Evolutionary conservation across 2,329 filamentous ascomycete species (phyloP), one percentile per base, ranked within the genome.

Genomic region (Metarhizium sp.): DNA sequence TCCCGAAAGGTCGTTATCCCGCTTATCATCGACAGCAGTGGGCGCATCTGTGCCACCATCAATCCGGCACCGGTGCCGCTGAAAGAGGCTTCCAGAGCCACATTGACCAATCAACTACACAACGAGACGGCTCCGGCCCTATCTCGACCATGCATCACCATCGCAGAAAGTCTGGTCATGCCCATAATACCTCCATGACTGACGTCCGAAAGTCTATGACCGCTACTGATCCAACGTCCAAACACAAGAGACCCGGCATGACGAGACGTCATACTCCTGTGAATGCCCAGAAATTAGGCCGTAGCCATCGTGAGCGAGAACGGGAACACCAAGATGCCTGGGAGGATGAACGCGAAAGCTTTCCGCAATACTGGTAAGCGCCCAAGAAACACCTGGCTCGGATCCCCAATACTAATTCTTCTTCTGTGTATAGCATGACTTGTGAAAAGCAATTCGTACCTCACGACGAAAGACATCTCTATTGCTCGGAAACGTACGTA

Each of bases 401-500:
- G 34, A 18, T 10, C 11, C 29, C 4, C 11, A 11, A 4, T 20
- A 11, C 55, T 52, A 11, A 48, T 30, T 32, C 7, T 13, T 20
- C 38, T 16, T 29, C 50, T 11, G n/a, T 42, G 48, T 56, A 55
- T 38, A 86, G 82, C 69, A 85, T 85, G 82, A 79, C 77, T 10
- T 86, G 82, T 67, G 82, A 85, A 67, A 85, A 85, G 70, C 81
- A 85, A 69, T 85, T 85, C 66, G 69, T 82, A 29, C 76, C 81
- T 51, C 73, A 76, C 45, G 78, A 81, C 63, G 80, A 80, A 61
- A 78, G 74, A 59, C 74, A 76, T 58, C 68, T 85, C 47, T 86
- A 85, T 71, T 86, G 82, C 69, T 85, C 82, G 42, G 81, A 85
- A 64, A 70, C 74, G 80, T 84, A 75, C 71, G 81, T 75, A 57